A percentile compares a stretch with the other conserved stretches of the same genome.
Conservation (phyloP, 768 basidiomycete species). For the Tulasnella sp. region DNA sequence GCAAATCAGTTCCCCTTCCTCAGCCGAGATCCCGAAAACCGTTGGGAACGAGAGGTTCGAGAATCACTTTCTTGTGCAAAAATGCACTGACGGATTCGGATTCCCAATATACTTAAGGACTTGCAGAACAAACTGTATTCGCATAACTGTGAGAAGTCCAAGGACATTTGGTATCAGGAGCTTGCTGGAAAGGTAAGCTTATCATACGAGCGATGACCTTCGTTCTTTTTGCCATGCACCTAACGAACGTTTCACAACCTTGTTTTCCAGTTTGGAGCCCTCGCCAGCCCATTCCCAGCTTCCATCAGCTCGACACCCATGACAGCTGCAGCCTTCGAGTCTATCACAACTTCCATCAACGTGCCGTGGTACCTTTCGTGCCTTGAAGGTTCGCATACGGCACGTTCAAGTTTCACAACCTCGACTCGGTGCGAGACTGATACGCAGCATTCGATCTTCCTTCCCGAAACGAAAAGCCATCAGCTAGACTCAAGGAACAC, state of each 20-base stretch:
- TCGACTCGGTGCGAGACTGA: too few relatives aligned
- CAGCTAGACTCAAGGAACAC: constrained; percentile 39
- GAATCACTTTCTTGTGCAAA: constrained; percentile 39
- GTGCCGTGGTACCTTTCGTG: constrained; percentile 52
- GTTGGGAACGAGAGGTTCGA: constrained; percentile 40
- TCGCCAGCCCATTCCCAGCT: background rate
- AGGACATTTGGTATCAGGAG: constrained; percentile 43
- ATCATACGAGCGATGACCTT: background rate
- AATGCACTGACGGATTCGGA: constrained; percentile 43
- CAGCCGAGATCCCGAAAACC: constrained; percentile 37
- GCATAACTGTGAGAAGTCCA: constrained; percentile 31
- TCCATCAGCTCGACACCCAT: background rate
- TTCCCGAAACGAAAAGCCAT: too few relatives aligned
- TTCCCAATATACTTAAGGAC: constrained; percentile 36
- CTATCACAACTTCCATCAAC: constrained; percentile 49
- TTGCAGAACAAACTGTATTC: constrained; percentile 42
- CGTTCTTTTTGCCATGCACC: too few relatives aligned
- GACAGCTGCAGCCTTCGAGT: constrained; percentile 42
- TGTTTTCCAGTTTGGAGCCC: background rate
- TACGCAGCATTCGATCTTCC: too few relatives aligned
- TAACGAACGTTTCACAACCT: too few relatives aligned
- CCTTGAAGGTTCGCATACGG: constrained; percentile 39
- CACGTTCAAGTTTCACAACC: too few relatives aligned
- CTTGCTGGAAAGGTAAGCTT: constrained; percentile 43
- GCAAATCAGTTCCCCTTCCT: constrained; percentile 48